Conservation (phyloP, 2,329 filamentous ascomycete species). For the Cladosporium austrohemisphaericum region DNA sequence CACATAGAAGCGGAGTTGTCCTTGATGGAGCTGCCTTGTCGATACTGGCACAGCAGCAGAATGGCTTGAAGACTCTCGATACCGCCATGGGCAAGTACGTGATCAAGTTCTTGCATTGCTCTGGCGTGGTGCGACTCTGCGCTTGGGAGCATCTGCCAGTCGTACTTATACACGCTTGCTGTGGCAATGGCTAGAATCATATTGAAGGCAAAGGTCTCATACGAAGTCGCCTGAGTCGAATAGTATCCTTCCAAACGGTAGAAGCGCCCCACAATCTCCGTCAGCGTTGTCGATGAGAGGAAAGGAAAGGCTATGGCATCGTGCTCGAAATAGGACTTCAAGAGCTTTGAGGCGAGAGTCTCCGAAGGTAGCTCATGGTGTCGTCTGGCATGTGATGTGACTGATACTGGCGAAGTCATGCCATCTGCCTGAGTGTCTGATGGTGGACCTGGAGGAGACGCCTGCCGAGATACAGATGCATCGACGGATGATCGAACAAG, state of each 20-base stretch:
- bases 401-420: constrained; percentile 6
- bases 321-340: constrained; percentile 43
- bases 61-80: constrained; percentile 41
- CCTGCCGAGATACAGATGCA: constrained; percentile 12
- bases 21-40: constrained; percentile 40
- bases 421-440: constrained; percentile 8
- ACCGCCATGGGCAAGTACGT: constrained; percentile 37
- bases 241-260: constrained; percentile 30
- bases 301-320: constrained; percentile 45
- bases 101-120: constrained; percentile 37
- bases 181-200: constrained; percentile 46
- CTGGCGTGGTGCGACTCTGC: constrained; percentile 42
- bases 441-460: constrained; percentile 9
- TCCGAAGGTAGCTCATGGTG: constrained; percentile 33
- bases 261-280: constrained; percentile 29
- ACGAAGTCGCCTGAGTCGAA: constrained; percentile 22
- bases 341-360: constrained; percentile 35
- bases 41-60: constrained; percentile 43
- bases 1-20: constrained; percentile 35
- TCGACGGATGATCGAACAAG: constrained; percentile 33
- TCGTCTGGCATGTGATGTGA: not conserved
- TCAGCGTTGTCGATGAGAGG: constrained; percentile 32
- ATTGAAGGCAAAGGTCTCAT: constrained; percentile 42
- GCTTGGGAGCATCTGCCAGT: constrained; percentile 43
- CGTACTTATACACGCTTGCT: constrained; percentile 43